These are phyloP conservation scores for Entomophthora muscae DNA, from an alignment of 371 early-diverging fungal species.

Conservation along the genomic window DNA sequence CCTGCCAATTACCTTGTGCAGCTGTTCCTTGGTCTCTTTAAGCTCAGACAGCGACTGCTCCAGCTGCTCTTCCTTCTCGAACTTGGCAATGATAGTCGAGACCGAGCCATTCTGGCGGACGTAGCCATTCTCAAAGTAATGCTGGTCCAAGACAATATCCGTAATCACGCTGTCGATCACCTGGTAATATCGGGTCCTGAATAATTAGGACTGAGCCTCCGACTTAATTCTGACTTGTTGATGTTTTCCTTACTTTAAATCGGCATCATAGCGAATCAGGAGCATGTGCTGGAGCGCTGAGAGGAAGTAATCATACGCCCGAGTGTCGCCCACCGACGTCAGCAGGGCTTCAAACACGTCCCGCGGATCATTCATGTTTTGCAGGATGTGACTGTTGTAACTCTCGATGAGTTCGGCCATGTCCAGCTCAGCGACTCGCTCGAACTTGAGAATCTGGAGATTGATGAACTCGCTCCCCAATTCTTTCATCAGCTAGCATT, in stretches of 20 bases:
- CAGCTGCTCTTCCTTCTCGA: constrained; percentile 65
- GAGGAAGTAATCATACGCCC: constrained; percentile 56
- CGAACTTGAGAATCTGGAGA: constrained; percentile 54
- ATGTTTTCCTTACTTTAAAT: constrained; percentile 21
- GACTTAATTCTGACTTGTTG: neutral
- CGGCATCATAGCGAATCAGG: constrained; percentile 46
- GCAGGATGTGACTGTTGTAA: constrained; percentile 48
- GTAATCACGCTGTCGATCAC: constrained; percentile 57
- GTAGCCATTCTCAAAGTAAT: constrained; percentile 37
- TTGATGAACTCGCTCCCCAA: constrained; percentile 52
- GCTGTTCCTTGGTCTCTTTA: constrained; percentile 30
- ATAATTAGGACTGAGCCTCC: neutral
- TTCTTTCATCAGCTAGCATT: constrained; percentile 38
- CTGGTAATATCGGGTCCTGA: constrained; percentile 58
- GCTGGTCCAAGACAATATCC: constrained; percentile 63
- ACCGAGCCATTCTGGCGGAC: constrained; percentile 35
- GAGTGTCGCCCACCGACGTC: constrained; percentile 48
- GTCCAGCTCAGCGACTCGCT: constrained; percentile 56
- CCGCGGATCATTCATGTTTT: constrained; percentile 62
- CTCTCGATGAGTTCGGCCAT: constrained; percentile 56
- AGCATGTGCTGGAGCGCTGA: constrained; percentile 60
- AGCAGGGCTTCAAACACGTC: constrained; percentile 59
- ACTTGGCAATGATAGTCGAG: constrained; percentile 46
- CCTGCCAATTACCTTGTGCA: constrained; percentile 20
- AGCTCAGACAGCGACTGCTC: constrained; percentile 44